A percentile compares a stretch with the other conserved stretches of the same genome.
Evolutionary conservation across 768 basidiomycete genomes (phyloP).

Genomic region (Collybiopsis confluens): DNA sequence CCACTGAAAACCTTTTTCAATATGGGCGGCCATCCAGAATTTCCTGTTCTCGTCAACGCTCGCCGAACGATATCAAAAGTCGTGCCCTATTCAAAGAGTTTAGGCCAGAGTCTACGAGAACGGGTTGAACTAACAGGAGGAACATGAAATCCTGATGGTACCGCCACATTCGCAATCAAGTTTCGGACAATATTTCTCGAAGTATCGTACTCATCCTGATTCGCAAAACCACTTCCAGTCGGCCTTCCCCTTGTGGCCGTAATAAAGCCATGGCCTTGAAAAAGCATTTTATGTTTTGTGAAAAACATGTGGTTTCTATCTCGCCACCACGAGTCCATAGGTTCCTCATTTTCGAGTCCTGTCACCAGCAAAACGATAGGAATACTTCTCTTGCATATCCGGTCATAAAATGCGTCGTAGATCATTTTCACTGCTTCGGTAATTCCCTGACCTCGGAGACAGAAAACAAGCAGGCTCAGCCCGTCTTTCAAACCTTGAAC

Average conservation of each 20-base stretch:
- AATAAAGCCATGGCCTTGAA: constrained; percentile 33
- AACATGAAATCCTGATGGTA: not conserved
- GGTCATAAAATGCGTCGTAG: constrained; percentile 24
- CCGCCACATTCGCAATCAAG: not conserved
- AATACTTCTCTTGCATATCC: constrained; percentile 25
- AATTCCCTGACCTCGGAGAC: constrained; percentile 27
- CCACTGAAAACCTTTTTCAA: too few relatives aligned
- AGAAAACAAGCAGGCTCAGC: constrained; percentile 26
- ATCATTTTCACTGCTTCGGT: constrained; percentile 23
- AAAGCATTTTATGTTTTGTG: constrained; percentile 21
- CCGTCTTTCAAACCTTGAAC: constrained; percentile 15
- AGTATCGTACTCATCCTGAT: constrained; percentile 24
- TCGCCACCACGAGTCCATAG: constrained; percentile 32
- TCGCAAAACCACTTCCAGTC: constrained; percentile 12
- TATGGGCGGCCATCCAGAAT: too few relatives aligned
- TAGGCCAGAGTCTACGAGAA: not conserved
- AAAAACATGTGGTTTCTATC: constrained; percentile 23
- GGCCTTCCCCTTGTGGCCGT: constrained; percentile 26
- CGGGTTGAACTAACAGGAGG: not conserved
- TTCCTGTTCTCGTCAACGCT: constrained; percentile 12
- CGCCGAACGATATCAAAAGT: not conserved
- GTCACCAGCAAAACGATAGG: constrained; percentile 25
- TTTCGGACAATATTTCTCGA: constrained; percentile 17
- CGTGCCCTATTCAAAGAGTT: not conserved
- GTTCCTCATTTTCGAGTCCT: constrained; percentile 22